Conservation (phyloP, 352 stramenopile species). For the Phytophthora crassamura region DNA sequence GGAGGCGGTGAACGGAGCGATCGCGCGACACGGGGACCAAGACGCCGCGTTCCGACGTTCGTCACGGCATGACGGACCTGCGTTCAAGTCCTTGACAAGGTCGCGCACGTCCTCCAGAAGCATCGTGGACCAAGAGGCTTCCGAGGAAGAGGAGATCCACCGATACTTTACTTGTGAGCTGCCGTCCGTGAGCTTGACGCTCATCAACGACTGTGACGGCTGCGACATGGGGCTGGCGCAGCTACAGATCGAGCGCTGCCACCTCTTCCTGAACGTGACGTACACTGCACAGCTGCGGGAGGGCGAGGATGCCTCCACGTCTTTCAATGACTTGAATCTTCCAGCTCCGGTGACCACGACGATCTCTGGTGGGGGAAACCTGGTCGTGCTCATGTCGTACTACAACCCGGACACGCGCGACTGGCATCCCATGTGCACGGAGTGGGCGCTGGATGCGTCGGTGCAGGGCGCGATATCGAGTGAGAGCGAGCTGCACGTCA, state of each 20-base stretch:
- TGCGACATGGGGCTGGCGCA: conserved; percentile 88
- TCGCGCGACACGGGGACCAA: conserved; percentile 29
- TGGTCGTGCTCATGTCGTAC: conserved; percentile 75
- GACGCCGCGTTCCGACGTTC: conserved; percentile 6
- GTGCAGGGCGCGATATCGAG: conserved; percentile 55
- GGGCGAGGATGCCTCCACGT: conserved; percentile 16
- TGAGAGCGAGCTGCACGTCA: conserved; percentile 76
- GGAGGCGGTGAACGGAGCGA: conserved; percentile 44
- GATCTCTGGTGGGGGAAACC: conserved; percentile 69
- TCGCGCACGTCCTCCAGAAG: conserved; percentile 34
- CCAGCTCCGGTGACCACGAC: conserved; percentile 42
- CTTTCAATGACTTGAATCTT: conserved; percentile 25
- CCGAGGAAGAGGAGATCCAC: conserved; percentile 56
- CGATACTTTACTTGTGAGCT: conserved; percentile 83
- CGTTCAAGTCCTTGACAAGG: conserved; percentile 11
- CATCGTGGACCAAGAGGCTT: conserved; percentile 7
- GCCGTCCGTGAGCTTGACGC: conserved; percentile 65
- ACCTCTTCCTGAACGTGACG: conserved; percentile 81
- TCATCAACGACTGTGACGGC: conserved; percentile 89
- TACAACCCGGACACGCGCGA: conserved; percentile 85
- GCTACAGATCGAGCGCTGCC: conserved; percentile 71
- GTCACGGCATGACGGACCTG: conserved; percentile 5
- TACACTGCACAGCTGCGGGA: conserved; percentile 37
- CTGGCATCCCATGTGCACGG: conserved; percentile 84
- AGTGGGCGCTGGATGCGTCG: conserved; percentile 77